phyloP scores from a whole-genome alignment of 176 grass and related monocot genomes.

The sorghum (Sorghum bicolor) region Sorghum_bicolor_NCBIv3 NC_012874.2:1514001-1514500 shows the following conservation, averaged over 20 bases:
- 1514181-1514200: neutral
- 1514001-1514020: slow-evolving; percentile 95
- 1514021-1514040: slow-evolving; percentile 90
- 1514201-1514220: neutral
- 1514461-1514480: neutral
- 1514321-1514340: neutral
- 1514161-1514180: neutral
- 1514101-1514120: slow-evolving; percentile 5
- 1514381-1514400: no score
- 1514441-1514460: neutral
- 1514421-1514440: neutral
- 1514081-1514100: slow-evolving; percentile 10
- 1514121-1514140: neutral
- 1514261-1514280: neutral
- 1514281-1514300: neutral
- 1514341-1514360: neutral
- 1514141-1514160: neutral
- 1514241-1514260: neutral
- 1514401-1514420: no score
- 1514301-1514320: neutral
- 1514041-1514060: slow-evolving; percentile 69
- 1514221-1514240: neutral
- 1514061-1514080: neutral
- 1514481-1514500: slow-evolving; percentile 4
- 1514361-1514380: neutral